These are phyloP conservation scores for Ustilago bromivora DNA, from an alignment of 1,284 basidiomycete genomes.

Conservation along the genomic window DNA sequence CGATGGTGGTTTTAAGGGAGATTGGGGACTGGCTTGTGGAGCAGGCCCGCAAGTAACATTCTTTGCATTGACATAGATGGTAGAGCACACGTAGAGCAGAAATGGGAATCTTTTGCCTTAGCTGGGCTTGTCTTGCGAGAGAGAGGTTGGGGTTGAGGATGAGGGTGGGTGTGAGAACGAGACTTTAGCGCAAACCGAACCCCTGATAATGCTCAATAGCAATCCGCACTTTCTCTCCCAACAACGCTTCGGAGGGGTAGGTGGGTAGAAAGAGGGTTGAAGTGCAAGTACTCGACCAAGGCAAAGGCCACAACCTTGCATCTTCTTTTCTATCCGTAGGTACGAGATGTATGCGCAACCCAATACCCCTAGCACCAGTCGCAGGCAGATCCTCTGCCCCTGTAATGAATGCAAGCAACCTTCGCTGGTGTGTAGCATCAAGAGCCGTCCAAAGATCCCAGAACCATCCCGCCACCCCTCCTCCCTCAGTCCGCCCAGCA, in stretches of 20 bases:
- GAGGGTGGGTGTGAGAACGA: no score
- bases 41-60: conserved; percentile 36
- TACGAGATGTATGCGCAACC: conserved; percentile 54
- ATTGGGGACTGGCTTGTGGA: conserved; percentile 53
- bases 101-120: not conserved
- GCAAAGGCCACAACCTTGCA: conserved; percentile 39
- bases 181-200: conserved; percentile 47
- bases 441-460: conserved; percentile 48
- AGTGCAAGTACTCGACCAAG: conserved; percentile 61
- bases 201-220: conserved; percentile 58
- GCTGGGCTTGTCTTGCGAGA: not conserved
- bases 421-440: conserved; percentile 30
- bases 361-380: conserved; percentile 43
- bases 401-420: conserved; percentile 59
- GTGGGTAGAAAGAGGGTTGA: conserved; percentile 56
- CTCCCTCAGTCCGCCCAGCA: not conserved
- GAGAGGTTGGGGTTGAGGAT: not conserved
- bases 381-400: conserved; percentile 56
- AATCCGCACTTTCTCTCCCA: conserved; percentile 43
- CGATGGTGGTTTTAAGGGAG: conserved; percentile 51
- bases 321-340: conserved; percentile 7
- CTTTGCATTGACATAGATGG: not conserved
- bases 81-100: not conserved
- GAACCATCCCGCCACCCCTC: conserved; percentile 19
- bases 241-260: conserved; percentile 22